Base-by-base conservation (phyloP, 352 stramenopile genomes). In the Phytopythium kandeliae region DNA sequence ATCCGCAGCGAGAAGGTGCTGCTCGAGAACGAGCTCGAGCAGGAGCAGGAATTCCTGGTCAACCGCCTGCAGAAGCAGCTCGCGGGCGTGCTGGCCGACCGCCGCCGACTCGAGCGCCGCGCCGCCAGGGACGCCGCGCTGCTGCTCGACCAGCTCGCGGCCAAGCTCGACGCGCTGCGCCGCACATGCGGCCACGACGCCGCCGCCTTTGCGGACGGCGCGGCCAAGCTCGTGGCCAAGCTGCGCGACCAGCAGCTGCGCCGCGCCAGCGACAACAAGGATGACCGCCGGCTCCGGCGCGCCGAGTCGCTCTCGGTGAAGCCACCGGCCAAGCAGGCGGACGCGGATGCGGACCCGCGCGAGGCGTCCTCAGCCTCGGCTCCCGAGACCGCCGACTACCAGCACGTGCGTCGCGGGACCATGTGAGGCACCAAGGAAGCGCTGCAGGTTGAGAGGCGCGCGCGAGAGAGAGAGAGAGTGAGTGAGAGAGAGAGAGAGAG, bases 21-120 rank as follows among this genome's bases (percentile, higher is more conserved):
- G 31, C 47, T 94, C 8, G 84, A 94, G 57, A 94, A 94, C 54
- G 84, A 94, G 51, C 68, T 94, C 24, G 84, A 94, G 60, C 81
- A 92, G 58, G 84, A 94, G 62, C 84, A 94, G 55, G 84, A 94
- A 63, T 94, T 89, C 44, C 59, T 94, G 4, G 84, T 94, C 28
- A 94, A 94, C 57, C 73, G 79, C 0, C 63, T 94, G 35, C 84
- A 94, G 66, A 94, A 94, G 51, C 79, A 90, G 57, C 70, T 94
- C 33, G 65, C 71, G 34, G 63, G 63, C 19, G 70, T 91, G 24
- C 74, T 91, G 42, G 55, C 46, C 21, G 84, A 94, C 57, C 85
- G 83, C 42, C 74, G 70, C n/a, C 72, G 81, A 10, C 71, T 86
- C 53, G 84, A 91, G 54, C 74, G 74, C 36, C 86, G 85, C 48